Evolutionary conservation across 495 filamentous ascomycete species (phyloP).

Genomic region (Hypoxylon rickii): DNA sequence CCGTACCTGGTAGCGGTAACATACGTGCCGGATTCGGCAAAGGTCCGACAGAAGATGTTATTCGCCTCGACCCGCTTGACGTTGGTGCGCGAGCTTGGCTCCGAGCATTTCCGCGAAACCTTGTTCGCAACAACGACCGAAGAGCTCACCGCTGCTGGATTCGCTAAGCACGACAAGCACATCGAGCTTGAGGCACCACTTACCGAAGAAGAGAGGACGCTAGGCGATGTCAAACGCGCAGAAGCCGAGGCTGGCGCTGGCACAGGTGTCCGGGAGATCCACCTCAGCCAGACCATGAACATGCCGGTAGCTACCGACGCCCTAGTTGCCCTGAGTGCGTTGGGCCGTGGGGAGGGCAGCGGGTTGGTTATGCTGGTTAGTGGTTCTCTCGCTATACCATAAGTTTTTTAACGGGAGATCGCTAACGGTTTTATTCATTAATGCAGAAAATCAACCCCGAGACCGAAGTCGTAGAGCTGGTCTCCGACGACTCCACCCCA

Average conservation of each 20-base stretch:
- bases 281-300: slow-evolving; percentile 62
- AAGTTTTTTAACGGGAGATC: too few relatives aligned
- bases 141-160: slow-evolving; percentile 73
- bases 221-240: slow-evolving; percentile 75
- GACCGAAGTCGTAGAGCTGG: slow-evolving; percentile 79
- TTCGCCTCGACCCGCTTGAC: slow-evolving; percentile 89
- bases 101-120: slow-evolving; percentile 80
- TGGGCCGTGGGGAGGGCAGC: slow-evolving; percentile 56
- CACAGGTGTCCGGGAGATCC: slow-evolving; percentile 63
- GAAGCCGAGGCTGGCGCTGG: slow-evolving; percentile 80
- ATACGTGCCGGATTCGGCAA: slow-evolving; percentile 87
- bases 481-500: slow-evolving; percentile 55
- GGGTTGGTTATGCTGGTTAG: slow-evolving; percentile 81
- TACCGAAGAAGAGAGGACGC: slow-evolving; percentile 82
- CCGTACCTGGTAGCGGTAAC: slow-evolving; percentile 75
- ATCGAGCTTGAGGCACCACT: slow-evolving; percentile 72
- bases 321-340: slow-evolving; percentile 62
- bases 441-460: slow-evolving; percentile 74
- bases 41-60: slow-evolving; percentile 93
- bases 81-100: slow-evolving; percentile 82
- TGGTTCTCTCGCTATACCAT: too few relatives aligned
- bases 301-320: slow-evolving; percentile 74
- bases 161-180: slow-evolving; percentile 71
- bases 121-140: slow-evolving; percentile 77
- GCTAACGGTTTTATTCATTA: too few relatives aligned